Conservation (phyloP, 2,329 filamentous ascomycete species). For the Aspergillus quadrilineatus region DNA sequence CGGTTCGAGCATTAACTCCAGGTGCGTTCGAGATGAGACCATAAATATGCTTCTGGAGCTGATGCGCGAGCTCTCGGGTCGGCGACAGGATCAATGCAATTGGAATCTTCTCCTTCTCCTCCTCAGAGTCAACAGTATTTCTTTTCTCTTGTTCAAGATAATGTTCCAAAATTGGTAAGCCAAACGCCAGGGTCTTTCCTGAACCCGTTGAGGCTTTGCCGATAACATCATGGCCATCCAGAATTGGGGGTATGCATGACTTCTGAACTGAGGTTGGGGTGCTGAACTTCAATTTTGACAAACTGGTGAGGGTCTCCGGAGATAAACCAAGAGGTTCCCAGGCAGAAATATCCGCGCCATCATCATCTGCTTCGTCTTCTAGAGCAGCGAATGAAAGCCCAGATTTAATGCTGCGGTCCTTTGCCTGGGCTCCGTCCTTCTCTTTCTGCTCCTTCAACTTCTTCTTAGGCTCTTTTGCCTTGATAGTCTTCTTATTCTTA, state of each 20-base stretch:
- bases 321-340: constrained; percentile 78
- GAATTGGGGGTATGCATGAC: constrained; percentile 75
- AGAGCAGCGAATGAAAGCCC: constrained; percentile 40
- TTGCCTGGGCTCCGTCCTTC: constrained; percentile 34
- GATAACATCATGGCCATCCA: constrained; percentile 84
- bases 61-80: constrained; percentile 89
- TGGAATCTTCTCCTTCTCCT: constrained; percentile 50
- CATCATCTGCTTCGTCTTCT: constrained; percentile 50
- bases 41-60: constrained; percentile 79
- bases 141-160: constrained; percentile 60
- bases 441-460: constrained; percentile 25
- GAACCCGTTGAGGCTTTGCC: constrained; percentile 96
- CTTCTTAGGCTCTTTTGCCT: constrained; percentile 9
- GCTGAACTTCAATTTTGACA: constrained; percentile 76
- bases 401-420: constrained; percentile 32
- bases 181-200: constrained; percentile 93
- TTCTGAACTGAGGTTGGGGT: constrained; percentile 81
- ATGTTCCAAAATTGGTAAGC: constrained; percentile 84
- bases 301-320: constrained; percentile 65
- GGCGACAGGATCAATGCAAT: constrained; percentile 83
- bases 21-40: constrained; percentile 68
- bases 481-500: constrained; percentile 16
- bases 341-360: constrained; percentile 67
- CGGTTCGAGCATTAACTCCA: constrained; percentile 62
- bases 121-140: constrained; percentile 36